Evolutionary conservation across 495 filamentous ascomycete species (phyloP), one percentile per base, ranked within the genome.

Genomic region (Chaetomium cochliodes): DNA sequence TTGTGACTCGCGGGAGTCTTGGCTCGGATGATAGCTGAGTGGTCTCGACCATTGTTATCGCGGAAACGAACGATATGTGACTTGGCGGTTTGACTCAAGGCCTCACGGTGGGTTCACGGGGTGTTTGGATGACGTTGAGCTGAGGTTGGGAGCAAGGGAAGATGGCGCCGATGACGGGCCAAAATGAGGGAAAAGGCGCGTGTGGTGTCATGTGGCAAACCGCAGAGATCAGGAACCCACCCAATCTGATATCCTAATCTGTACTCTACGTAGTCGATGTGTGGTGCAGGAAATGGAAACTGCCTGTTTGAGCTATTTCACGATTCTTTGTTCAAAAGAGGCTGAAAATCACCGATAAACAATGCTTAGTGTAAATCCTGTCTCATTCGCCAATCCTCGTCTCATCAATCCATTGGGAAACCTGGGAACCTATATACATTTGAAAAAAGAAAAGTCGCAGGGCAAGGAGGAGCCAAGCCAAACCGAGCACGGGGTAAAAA

Each of bases 1-100:
- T 93, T 26, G 85, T 86, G 62, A 94, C 79, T 30, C 90, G 83
- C 23, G 72, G 69, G 51, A 74, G 70, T 63, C 60, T 69, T 56
- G 61, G 70, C 64, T 73, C 64, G 28, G 74, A 44, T 46, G 69
- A 49, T 33, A 23, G 68, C 53, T 47, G 58, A 41, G 63, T 54
- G 50, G 64, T 69, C 52, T 75, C 75, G 60, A 76, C 73, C 79
- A 73, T 79, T 68, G 57, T 39, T 39, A 12, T 18, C 47, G 11
- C 1, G 8, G 4, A 55, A 59, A 11, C 25, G 16, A 23, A 0
- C 42, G 26, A n/a, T 33, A 28, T 41, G 42, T 50, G 16, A 50
- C 16, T 16, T 61, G 16, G 11, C 55, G 46, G 6, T 52, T 13
- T 47, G 30, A 42, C 23, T 57, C 33, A 28, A 12, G 15, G 18